Evolutionary conservation across 129 eudicot species (phyloP).

Genomic region (Mikania micrantha): DNA sequence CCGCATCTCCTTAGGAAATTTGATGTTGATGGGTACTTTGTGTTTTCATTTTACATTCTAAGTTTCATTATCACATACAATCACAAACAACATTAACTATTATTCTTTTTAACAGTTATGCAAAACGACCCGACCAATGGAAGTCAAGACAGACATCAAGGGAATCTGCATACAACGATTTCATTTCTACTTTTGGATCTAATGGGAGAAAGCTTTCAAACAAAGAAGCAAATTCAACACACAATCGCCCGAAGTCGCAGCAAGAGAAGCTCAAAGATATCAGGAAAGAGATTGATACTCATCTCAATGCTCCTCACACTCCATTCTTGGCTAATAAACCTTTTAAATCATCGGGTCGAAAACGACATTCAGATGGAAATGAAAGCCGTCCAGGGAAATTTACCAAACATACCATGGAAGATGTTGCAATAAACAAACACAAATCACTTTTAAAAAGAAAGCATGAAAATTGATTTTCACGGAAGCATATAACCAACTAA

Average conservation of each 20-base stretch:
- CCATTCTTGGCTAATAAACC: slow-evolving; percentile 35
- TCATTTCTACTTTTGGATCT: slow-evolving; percentile 57
- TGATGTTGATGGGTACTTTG: slow-evolving; percentile 73
- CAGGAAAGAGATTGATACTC: slow-evolving; percentile 71
- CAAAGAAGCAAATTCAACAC: slow-evolving; percentile 36
- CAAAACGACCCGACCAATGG: slow-evolving; percentile 84
- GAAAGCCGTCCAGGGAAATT: slow-evolving; percentile 24
- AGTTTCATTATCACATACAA: background rate
- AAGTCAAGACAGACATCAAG: slow-evolving; percentile 64
- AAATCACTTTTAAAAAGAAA: slow-evolving; percentile 34
- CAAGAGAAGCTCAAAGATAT: slow-evolving; percentile 66
- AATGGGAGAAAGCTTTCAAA: slow-evolving; percentile 33
- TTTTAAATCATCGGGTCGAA: slow-evolving; percentile 29
- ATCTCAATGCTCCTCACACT: slow-evolving; percentile 30
- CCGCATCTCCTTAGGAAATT: slow-evolving; percentile 77
- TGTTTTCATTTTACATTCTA: background rate
- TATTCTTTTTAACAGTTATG: slow-evolving; percentile 39
- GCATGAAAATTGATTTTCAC: slow-evolving; percentile 11
- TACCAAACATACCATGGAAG: slow-evolving; percentile 25
- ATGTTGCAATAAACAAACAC: slow-evolving; percentile 31
- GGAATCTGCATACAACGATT: slow-evolving; percentile 66
- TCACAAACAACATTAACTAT: background rate
- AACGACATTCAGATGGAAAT: slow-evolving; percentile 26
- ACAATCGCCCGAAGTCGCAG: slow-evolving; percentile 35
- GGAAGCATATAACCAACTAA: slow-evolving; percentile 6